phyloP scores from a whole-genome alignment of 2,329 filamentous ascomycete species.

The Ampelomyces quisqualis region DNA sequence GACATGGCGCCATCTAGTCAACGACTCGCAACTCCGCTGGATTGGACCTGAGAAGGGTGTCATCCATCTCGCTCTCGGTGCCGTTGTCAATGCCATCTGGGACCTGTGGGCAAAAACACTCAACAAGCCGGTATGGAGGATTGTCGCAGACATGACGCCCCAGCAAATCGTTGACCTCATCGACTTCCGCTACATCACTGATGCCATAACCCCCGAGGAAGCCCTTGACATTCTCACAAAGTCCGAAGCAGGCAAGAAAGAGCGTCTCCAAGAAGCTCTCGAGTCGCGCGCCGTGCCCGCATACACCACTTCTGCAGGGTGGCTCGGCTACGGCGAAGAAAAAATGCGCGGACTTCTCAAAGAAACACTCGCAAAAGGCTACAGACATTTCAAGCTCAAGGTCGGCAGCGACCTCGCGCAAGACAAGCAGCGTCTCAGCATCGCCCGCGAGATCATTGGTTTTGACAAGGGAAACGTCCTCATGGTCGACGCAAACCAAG shows the following conservation, averaged over 20 bases:
- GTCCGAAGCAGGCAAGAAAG: slow-evolving; percentile 66
- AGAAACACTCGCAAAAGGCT: slow-evolving; percentile 75
- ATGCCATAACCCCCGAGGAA: slow-evolving; percentile 85
- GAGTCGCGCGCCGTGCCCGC: slow-evolving; percentile 76
- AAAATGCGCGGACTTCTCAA: slow-evolving; percentile 76
- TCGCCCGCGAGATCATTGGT: slow-evolving; percentile 77
- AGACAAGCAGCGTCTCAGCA: slow-evolving; percentile 68
- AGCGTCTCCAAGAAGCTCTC: slow-evolving; percentile 72
- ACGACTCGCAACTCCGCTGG: slow-evolving; percentile 88
- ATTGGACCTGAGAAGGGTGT: slow-evolving; percentile 94
- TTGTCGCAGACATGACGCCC: slow-evolving; percentile 86
- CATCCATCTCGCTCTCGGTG: slow-evolving; percentile 85
- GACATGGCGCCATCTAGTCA: slow-evolving; percentile 90
- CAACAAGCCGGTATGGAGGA: slow-evolving; percentile 84
- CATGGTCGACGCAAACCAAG: slow-evolving; percentile 92
- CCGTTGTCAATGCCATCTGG: slow-evolving; percentile 89
- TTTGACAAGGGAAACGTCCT: slow-evolving; percentile 81
- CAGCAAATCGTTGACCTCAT: slow-evolving; percentile 86
- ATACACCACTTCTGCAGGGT: slow-evolving; percentile 87
- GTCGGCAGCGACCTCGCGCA: slow-evolving; percentile 73
- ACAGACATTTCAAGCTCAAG: slow-evolving; percentile 88
- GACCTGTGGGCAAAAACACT: slow-evolving; percentile 91
- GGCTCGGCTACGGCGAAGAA: slow-evolving; percentile 86
- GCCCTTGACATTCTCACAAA: slow-evolving; percentile 70
- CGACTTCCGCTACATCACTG: slow-evolving; percentile 92